Base-by-base conservation (phyloP, 2,329 filamentous ascomycete genomes). In the Ceratocystis diversiconidia region DNA sequence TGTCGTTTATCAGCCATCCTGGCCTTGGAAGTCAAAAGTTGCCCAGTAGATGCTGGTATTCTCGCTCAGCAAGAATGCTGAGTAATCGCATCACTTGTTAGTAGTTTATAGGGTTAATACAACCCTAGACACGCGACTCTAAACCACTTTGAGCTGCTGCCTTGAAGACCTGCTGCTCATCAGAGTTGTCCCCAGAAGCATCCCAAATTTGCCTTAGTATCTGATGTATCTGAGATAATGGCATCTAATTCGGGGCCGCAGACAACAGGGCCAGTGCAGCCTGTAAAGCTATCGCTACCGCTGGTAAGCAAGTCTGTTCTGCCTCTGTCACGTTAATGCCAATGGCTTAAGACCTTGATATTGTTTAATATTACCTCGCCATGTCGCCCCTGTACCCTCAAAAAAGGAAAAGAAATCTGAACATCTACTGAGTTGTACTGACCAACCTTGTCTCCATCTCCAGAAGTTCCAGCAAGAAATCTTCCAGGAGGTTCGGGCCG, bases 381-480 rank as follows among this genome's bases (percentile, higher is more conserved):
- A 41, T 41, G 36, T 5, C 10, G 12, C 36, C 3, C 10, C 36
- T 12, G 12, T 4, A 41, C 12, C 36, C 36, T 15, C 36, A 41
- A 41, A 12, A 41, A 15, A 15, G 36, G 12, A 41, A 5, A 41
- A 12, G 3, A 15, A 15, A 41, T 15, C 12, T 1, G 36, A 50
- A n/a, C 10, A 32, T 12, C 41, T 17, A 15, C 8, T 6, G 22
- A 25, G 25, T 2, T 15, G 22, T 25, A 25, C 41, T 63, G 36
- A 63, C 65, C 30, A 36, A 44, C 28, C 10, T 48, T 25, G 7
- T 19, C 22, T 2, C 8, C n/a, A 10, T 25, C 22, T 28, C 32
- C 43, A 88, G 85, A 81, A 91, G 80, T 99, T 95, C 75, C 94
- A 99, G 79, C 92, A 97, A 78, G 87, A 90, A 72, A 85, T 97